Evolutionary conservation across 768 basidiomycete genomes (phyloP), one percentile per base, ranked within the genome.

Genomic region (Suillus plorans): DNA sequence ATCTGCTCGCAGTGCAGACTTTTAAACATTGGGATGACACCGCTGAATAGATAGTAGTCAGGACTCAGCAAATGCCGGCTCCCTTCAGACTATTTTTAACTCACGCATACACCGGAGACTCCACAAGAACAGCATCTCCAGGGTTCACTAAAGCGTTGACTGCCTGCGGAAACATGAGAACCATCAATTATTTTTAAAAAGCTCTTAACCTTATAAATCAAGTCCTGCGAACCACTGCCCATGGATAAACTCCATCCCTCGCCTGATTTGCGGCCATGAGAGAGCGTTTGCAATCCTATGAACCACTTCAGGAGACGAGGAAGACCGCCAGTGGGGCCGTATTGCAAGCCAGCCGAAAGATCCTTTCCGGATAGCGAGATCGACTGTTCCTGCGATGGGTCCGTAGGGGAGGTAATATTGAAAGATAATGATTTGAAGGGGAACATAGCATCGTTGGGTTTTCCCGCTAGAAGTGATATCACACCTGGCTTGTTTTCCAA

Each of bases 381-480:
- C 0, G 80, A 74, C 2, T 79, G 77, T 39, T 87, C 85, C 61
- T 81, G 73, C 22, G 70, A 66, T 13, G 80, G 78, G 63, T 84
- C 77, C 28, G 72, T 74, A 3, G 85, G 85, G 13, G 86, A 84
- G 22, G 82, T 79, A 4, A 87, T 82, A 2, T 81, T 85, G 75
- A 92, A 87, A 63, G 84, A 88, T 69, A 99, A 79, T 0, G 89
- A 88, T 2, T 88, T 87, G 79, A 99, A 92, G 1, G 97, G 97
- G 79, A 98, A 99, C 22, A 93, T 91, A n/a, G 83, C 80, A 9
- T 89, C 83, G 71, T 97, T 96, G 7, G 97, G 97, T 76, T 96
- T 95, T 34, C 97, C 97, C 0, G 95, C 95, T 8, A 96, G 85
- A 39, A 95, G 75, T 4, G 90, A 92, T 63, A 95, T 88, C 44